Conservation (phyloP, 2,329 filamentous ascomycete species). For the Paracorniculantispora psalliotae region DNA sequence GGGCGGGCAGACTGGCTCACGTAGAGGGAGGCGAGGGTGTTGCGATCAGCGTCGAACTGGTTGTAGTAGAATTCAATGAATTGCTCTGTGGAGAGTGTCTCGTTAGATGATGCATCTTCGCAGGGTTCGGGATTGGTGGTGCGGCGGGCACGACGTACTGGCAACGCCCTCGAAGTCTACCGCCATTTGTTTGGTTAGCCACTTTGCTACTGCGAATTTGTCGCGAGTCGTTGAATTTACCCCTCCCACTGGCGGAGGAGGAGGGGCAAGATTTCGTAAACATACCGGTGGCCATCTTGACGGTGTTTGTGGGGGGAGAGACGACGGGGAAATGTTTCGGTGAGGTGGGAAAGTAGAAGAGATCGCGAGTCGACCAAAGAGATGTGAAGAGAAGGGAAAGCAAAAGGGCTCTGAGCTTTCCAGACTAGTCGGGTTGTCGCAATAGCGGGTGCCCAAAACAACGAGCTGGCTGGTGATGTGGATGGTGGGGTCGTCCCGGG, state of each 20-base stretch:
- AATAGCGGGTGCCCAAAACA: constrained; percentile 15
- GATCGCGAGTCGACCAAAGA: constrained; percentile 19
- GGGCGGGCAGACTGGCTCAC: constrained; percentile 48
- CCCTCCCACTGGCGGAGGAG: neutral
- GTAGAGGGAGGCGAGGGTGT: constrained; percentile 66
- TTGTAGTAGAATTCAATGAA: constrained; percentile 91
- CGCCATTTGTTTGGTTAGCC: constrained; percentile 18
- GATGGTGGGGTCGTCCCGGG: constrained; percentile 12
- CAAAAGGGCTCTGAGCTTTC: neutral
- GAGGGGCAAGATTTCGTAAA: constrained; percentile 7
- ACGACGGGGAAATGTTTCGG: neutral
- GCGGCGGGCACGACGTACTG: constrained; percentile 35
- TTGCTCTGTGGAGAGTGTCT: constrained; percentile 53
- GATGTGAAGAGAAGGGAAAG: constrained; percentile 10
- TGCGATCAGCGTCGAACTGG: constrained; percentile 72
- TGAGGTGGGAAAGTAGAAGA: neutral
- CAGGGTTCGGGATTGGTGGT: neutral
- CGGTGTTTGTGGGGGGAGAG: constrained; percentile 7
- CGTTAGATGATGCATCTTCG: neutral
- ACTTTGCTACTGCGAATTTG: constrained; percentile 11
- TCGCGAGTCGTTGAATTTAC: constrained; percentile 10
- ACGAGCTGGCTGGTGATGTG: constrained; percentile 10
- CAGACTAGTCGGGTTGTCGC: constrained; percentile 12
- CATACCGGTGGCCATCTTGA: constrained; percentile 32
- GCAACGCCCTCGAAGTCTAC: constrained; percentile 43